A percentile compares a stretch with the other conserved stretches of the same genome.
Evolutionary conservation across 805 yeast genomes (phyloP).

Genomic region (Metschnikowia peoriensis): DNA sequence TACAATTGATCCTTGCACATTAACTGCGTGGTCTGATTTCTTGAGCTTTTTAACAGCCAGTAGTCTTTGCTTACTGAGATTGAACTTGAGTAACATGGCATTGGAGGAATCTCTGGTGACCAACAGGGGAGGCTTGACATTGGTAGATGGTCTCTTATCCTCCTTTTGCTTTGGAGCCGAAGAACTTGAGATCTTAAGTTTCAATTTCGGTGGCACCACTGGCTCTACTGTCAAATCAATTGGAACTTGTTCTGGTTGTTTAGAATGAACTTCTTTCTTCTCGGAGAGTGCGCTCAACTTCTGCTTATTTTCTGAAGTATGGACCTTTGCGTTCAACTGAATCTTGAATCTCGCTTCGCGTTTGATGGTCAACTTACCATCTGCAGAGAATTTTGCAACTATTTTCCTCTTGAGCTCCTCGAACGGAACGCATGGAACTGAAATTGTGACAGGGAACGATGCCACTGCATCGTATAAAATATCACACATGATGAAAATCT

Average conservation of each 20-base stretch:
- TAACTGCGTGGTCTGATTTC: neutral
- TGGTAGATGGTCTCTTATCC: neutral
- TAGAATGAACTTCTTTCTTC: neutral
- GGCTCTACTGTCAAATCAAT: neutral
- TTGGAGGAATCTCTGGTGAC: slow-evolving; percentile 12
- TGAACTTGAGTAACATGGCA: slow-evolving; percentile 10
- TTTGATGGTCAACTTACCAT: slow-evolving; percentile 55
- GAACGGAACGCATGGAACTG: slow-evolving; percentile 58
- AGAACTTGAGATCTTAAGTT: slow-evolving; percentile 4
- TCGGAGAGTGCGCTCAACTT: neutral
- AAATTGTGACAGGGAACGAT: slow-evolving; percentile 57
- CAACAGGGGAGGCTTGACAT: neutral
- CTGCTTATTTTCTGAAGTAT: slow-evolving; percentile 3
- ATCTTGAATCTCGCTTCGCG: slow-evolving; percentile 59
- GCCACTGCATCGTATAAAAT: slow-evolving; percentile 64
- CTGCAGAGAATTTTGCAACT: slow-evolving; percentile 53
- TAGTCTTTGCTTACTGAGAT: slow-evolving; percentile 13
- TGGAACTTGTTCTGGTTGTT: neutral
- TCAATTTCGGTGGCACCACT: slow-evolving; percentile 2
- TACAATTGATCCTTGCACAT: neutral
- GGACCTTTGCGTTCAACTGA: slow-evolving; percentile 31
- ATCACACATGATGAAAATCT: slow-evolving; percentile 61
- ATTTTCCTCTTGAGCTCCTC: slow-evolving; percentile 51
- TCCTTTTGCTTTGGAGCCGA: neutral
- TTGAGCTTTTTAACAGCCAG: slow-evolving; percentile 4